phyloP scores from a whole-genome alignment of 257 asterid species.

The Nicotiana otophora region DNA sequence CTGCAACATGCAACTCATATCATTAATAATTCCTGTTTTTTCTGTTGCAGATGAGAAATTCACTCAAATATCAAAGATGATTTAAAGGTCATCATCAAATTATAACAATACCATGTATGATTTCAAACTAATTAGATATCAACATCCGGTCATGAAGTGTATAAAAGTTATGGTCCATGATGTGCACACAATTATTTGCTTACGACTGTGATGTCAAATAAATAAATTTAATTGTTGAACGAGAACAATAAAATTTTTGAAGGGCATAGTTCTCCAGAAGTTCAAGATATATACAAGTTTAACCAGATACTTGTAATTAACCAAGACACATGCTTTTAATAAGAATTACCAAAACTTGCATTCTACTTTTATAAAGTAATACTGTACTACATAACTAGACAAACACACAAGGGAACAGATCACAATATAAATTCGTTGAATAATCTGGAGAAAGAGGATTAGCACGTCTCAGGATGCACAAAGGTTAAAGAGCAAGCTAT shows the following conservation, averaged over 20 bases:
- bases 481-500: not conserved
- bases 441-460: not conserved
- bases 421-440: not conserved
- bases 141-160: not conserved
- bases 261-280: not conserved
- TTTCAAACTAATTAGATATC: not conserved
- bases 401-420: not conserved
- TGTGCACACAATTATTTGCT: not conserved
- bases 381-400: not conserved
- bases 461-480: not conserved
- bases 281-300: not conserved
- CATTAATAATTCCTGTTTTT: not conserved
- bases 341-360: not conserved
- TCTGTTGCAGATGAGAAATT: not conserved
- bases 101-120: not conserved
- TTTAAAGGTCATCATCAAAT: not conserved
- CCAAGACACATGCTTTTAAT: not conserved
- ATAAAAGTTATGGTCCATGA: not conserved
- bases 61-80: not conserved
- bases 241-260: not conserved
- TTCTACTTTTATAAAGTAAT: not conserved
- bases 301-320: not conserved
- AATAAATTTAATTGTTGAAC: not conserved
- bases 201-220: not conserved
- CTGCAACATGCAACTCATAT: conserved; percentile 27